Conservation (phyloP, 257 asterid genomes). For the Rubia yunnanensis region DNA sequence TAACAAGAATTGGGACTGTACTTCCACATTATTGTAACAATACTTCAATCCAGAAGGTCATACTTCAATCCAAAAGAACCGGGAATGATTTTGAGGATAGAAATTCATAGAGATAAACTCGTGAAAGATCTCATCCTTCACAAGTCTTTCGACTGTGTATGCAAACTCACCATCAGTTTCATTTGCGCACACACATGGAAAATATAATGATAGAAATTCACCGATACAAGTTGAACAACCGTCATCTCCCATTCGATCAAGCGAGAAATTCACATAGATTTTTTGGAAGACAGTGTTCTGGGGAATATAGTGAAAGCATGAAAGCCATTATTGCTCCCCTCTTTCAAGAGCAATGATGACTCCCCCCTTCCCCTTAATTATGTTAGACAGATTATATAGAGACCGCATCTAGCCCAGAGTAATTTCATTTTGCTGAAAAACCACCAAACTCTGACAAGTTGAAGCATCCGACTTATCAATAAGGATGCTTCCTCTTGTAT, state of each 20-base stretch:
- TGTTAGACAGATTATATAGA: conserved; percentile 37
- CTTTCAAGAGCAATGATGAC: conserved; percentile 52
- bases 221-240: conserved; percentile 56
- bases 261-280: conserved; percentile 51
- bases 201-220: conserved; percentile 53
- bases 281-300: conserved; percentile 61
- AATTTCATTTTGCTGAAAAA: conserved; percentile 26
- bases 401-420: conserved; percentile 30
- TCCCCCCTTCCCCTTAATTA: conserved; percentile 77
- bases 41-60: too few species aligned
- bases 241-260: conserved; percentile 66
- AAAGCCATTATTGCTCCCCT: conserved; percentile 48
- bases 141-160: conserved; percentile 70
- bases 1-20: too few species aligned
- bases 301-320: conserved; percentile 71
- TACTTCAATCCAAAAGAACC: too few species aligned
- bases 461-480: conserved; percentile 24
- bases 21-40: too few species aligned
- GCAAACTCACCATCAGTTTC: conserved; percentile 80
- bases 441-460: conserved; percentile 29
- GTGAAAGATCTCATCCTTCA: conserved; percentile 63
- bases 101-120: conserved; percentile 73
- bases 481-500: too few species aligned
- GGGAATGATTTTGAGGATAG: conserved; percentile 57
- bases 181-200: conserved; percentile 69